These are phyloP conservation scores for Gliomastix tumulicola DNA, from an alignment of 2,329 filamentous ascomycete genomes.

Conservation along the genomic window DNA sequence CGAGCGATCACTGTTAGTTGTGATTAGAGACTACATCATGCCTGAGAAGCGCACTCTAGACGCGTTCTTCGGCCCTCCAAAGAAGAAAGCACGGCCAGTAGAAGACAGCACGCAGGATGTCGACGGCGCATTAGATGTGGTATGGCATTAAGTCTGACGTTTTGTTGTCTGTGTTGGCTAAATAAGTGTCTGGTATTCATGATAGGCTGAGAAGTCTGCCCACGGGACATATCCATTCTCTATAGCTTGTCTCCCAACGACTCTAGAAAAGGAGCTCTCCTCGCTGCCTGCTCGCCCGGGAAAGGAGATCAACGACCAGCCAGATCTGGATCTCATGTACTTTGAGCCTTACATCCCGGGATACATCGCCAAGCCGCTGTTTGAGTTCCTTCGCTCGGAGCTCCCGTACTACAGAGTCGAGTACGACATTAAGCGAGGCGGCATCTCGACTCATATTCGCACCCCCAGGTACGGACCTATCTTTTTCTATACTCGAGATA, in stretches of 20 bases:
- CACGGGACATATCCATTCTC: slow-evolving; percentile 44
- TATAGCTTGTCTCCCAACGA: slow-evolving; percentile 33
- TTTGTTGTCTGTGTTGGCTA: too few species aligned
- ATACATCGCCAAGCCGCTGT: slow-evolving; percentile 49
- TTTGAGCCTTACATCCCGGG: slow-evolving; percentile 66
- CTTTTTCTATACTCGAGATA: too few species aligned
- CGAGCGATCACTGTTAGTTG: too few species aligned
- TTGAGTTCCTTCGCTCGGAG: slow-evolving; percentile 63
- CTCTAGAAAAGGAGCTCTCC: slow-evolving; percentile 28
- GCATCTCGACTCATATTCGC: slow-evolving; percentile 52
- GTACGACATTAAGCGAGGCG: slow-evolving; percentile 64
- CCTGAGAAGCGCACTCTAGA: slow-evolving; percentile 58
- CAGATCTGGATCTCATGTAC: slow-evolving; percentile 67
- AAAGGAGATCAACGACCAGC: slow-evolving; percentile 55
- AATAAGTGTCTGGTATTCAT: too few species aligned
- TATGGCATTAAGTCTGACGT: too few species aligned
- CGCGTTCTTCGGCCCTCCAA: slow-evolving; percentile 54
- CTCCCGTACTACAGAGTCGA: slow-evolving; percentile 71
- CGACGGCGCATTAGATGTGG: too few species aligned
- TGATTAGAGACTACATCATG: too few species aligned
- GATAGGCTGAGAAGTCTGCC: slow-evolving; percentile 19
- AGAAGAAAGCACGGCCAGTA: slow-evolving; percentile 23
- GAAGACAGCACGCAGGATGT: slow-evolving; percentile 2
- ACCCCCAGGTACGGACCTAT: slow-evolving; percentile 43
- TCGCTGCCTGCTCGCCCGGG: slow-evolving; percentile 45